Evolutionary conservation across 1,139 yeast genomes (phyloP).

Genomic region (Nakaseomyces bracarensis): DNA sequence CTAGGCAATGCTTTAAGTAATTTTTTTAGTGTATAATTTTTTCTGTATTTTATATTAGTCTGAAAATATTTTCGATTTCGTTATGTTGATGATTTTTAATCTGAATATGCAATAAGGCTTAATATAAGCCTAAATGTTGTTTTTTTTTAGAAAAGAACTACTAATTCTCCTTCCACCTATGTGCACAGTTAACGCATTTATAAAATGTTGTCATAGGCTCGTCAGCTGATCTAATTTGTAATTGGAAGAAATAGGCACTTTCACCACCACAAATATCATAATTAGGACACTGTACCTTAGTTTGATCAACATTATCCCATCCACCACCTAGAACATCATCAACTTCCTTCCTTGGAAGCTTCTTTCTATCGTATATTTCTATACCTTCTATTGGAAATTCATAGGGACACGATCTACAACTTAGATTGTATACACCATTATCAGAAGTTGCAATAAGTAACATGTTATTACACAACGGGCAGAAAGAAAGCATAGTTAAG

Average conservation of each 20-base stretch:
- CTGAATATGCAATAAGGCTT: neutral
- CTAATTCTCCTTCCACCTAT: conserved; percentile 94
- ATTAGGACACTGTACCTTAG: conserved; percentile 80
- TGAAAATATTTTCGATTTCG: neutral
- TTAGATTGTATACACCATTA: conserved; percentile 38
- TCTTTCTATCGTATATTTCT: conserved; percentile 77
- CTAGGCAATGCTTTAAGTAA: neutral
- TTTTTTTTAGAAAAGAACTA: no score
- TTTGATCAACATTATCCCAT: conserved; percentile 97
- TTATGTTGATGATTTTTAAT: neutral
- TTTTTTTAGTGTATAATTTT: no score
- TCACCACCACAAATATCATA: conserved; percentile 72
- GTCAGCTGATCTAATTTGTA: conserved; percentile 76
- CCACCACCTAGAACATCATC: conserved; percentile 98
- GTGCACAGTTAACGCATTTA: conserved; percentile 84
- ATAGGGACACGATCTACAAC: conserved; percentile 92
- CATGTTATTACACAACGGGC: conserved; percentile 92
- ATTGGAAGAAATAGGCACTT: conserved; percentile 92
- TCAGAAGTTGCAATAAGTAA: conserved; percentile 45
- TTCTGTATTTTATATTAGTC: neutral
- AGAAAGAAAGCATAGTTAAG: conserved; percentile 71
- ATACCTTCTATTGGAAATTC: conserved; percentile 79
- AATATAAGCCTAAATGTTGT: neutral
- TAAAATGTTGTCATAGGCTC: conserved; percentile 94
- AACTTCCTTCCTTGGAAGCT: conserved; percentile 76